phyloP scores from a whole-genome alignment of 2,329 filamentous ascomycete genomes.

The Calonectria montana region DNA sequence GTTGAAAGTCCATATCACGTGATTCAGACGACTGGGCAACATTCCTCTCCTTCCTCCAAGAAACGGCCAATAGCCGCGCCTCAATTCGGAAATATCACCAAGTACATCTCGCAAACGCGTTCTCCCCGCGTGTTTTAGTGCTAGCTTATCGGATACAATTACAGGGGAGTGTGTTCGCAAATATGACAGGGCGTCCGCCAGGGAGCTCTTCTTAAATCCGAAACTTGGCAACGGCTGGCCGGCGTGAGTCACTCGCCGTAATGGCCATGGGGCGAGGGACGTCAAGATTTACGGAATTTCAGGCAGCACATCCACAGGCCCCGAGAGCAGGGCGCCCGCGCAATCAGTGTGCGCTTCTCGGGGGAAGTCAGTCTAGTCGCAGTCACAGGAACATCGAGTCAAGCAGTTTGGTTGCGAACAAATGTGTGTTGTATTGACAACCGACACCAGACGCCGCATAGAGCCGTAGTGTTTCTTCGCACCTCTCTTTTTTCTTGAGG shows the following conservation, averaged over 20 bases:
- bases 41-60: not conserved
- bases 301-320: constrained; percentile 30
- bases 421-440: constrained; percentile 54
- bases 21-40: not conserved
- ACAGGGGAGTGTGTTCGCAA: not conserved
- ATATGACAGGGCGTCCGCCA: not conserved
- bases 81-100: not conserved
- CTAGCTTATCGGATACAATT: not conserved
- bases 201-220: constrained; percentile 2
- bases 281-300: constrained; percentile 15
- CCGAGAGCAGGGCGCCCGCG: not conserved
- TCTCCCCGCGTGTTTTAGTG: not conserved
- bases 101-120: not conserved
- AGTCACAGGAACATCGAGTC: constrained; percentile 5
- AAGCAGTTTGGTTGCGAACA: constrained; percentile 39
- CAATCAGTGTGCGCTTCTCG: not conserved
- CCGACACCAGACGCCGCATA: constrained; percentile 56
- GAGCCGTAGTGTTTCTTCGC: constrained; percentile 53
- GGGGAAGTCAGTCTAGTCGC: not conserved
- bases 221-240: constrained; percentile 2
- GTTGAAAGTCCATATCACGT: constrained; percentile 19
- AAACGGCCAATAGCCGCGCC: not conserved
- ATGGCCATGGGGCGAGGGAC: constrained; percentile 9
- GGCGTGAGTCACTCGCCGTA: constrained; percentile 38
- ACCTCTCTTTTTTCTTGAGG: constrained; percentile 44